Conservation (phyloP, 306 rosid genomes). For the Luffa acutangula region DNA sequence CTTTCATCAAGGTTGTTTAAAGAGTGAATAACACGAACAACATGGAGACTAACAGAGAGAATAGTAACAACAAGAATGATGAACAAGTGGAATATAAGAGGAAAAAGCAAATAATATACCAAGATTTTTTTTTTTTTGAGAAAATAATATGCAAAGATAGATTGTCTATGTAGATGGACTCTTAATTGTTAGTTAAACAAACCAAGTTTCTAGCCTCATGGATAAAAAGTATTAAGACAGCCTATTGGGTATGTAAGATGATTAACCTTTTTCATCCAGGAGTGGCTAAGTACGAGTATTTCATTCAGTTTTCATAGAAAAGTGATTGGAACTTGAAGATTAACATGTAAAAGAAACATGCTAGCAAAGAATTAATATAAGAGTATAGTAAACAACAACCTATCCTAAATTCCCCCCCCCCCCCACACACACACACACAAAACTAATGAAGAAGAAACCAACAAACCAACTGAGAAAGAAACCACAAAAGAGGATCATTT, state of each 20-base stretch:
- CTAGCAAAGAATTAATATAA: not conserved
- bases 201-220: not conserved
- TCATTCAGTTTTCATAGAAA: constrained; percentile 81
- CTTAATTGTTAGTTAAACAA: not conserved
- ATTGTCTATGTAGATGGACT: not conserved
- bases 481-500: not conserved
- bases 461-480: not conserved
- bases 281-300: constrained; percentile 41
- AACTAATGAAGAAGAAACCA: not conserved
- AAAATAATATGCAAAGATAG: not conserved
- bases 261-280: constrained; percentile 44
- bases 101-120: no score
- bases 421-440: no score
- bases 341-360: not conserved
- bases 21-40: not conserved
- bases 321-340: constrained; percentile 53
- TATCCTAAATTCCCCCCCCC: not conserved
- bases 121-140: no score
- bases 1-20: not conserved
- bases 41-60: not conserved
- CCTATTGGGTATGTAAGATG: not conserved
- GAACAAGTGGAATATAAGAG: not conserved
- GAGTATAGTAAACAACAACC: not conserved
- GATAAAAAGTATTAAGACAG: not conserved
- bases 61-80: not conserved